A percentile compares a stretch with the other conserved stretches of the same genome.
Evolutionary conservation across 768 basidiomycete species (phyloP).

Genomic region (Podaxis sp.): DNA sequence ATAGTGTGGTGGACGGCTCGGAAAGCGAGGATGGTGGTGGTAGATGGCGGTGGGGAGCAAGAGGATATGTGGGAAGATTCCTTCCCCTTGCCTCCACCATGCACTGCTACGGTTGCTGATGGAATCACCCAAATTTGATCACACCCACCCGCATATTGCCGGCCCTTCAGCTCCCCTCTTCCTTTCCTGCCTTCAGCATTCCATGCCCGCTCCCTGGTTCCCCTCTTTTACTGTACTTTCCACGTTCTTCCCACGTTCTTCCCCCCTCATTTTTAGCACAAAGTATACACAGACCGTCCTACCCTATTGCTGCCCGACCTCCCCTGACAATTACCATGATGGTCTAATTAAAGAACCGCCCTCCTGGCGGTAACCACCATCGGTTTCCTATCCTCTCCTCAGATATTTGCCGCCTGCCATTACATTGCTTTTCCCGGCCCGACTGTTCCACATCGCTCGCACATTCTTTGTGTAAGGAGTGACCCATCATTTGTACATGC

Average conservation of each 20-base stretch:
- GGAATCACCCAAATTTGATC: slow-evolving; percentile 17
- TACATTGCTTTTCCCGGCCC: neutral
- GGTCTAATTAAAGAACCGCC: neutral
- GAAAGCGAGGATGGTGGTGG: neutral
- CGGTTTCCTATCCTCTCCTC: neutral
- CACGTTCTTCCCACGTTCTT: too few species aligned
- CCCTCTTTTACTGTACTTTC: neutral
- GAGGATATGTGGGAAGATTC: slow-evolving; percentile 23
- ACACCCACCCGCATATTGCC: slow-evolving; percentile 19
- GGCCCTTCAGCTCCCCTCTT: slow-evolving; percentile 11
- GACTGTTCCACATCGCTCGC: neutral
- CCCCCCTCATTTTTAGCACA: neutral
- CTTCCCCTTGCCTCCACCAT: neutral
- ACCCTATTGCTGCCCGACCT: neutral
- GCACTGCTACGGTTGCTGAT: slow-evolving; percentile 16
- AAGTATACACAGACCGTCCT: neutral
- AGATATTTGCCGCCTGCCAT: neutral
- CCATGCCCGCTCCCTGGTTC: neutral
- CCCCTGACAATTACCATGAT: neutral
- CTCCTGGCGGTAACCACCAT: neutral
- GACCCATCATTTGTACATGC: neutral
- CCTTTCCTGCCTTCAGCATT: neutral
- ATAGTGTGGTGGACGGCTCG: neutral
- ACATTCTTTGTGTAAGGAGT: neutral
- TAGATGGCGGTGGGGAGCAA: slow-evolving; percentile 16